Conservation (phyloP, 805 yeast species). For the Nakazawaea wickerhamii region DNA sequence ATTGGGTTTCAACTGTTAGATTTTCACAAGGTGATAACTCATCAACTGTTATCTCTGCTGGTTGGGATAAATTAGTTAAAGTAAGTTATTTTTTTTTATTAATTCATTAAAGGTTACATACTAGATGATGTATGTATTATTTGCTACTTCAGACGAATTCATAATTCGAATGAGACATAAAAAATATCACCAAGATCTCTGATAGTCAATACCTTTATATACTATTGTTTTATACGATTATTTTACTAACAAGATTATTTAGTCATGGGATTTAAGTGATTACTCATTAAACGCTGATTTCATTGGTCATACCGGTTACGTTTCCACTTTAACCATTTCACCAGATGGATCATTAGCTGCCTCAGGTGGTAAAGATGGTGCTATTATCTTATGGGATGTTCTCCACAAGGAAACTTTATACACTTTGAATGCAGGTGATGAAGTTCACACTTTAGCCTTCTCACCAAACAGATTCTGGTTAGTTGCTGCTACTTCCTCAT, state of each 20-base stretch:
- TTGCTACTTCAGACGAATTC: conserved; percentile 98
- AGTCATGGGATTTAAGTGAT: conserved; percentile 93
- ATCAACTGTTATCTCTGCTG: conserved; percentile 89
- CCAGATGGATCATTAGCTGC: conserved; percentile 99
- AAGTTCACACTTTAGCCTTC: conserved; percentile 97
- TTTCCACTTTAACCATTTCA: conserved; percentile 92
- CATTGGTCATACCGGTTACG: conserved; percentile 99
- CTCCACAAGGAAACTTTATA: conserved; percentile 78
- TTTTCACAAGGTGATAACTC: conserved; percentile 80
- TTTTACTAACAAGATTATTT: too few species aligned
- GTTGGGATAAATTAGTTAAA: conserved; percentile 98
- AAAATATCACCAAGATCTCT: conserved; percentile 97
- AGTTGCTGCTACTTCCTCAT: conserved; percentile 97
- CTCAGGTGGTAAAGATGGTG: conserved; percentile 99
- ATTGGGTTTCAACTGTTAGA: conserved; percentile 99
- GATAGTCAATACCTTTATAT: conserved; percentile 38
- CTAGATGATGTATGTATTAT: conserved; percentile 75
- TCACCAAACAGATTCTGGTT: conserved; percentile 99
- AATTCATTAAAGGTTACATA: not conserved
- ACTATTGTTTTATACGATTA: not conserved
- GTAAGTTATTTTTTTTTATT: conserved; percentile 54
- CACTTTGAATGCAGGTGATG: conserved; percentile 93
- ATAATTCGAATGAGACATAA: conserved; percentile 88
- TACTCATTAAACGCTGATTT: conserved; percentile 89
- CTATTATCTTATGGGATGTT: conserved; percentile 97